Evolutionary conservation across 192 early-diverging fungal genomes (phyloP).

Genomic region (Coemansia sp.): DNA sequence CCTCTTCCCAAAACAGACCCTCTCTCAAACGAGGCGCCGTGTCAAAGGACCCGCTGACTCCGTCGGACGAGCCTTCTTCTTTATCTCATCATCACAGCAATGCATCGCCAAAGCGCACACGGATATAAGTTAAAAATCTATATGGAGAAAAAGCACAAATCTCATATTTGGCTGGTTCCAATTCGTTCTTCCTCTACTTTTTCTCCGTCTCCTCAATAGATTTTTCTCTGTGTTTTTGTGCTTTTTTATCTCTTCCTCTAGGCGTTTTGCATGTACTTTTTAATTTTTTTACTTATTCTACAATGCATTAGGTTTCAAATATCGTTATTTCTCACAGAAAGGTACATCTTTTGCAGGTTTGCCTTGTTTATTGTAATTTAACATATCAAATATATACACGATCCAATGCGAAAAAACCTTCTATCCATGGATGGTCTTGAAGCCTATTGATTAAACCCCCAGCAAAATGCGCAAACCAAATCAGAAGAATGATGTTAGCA

Average conservation of each 20-base stretch:
- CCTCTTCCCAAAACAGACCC: neutral
- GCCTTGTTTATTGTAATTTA: neutral
- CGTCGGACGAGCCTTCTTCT: neutral
- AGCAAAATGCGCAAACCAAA: too few species aligned
- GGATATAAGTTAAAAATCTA: neutral
- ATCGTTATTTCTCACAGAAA: neutral
- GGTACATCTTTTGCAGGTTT: neutral
- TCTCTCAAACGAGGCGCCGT: constrained; percentile 37
- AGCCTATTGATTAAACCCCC: too few species aligned
- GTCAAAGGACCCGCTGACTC: constrained; percentile 11
- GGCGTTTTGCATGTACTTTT: neutral
- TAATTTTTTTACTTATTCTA: neutral
- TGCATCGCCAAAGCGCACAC: constrained; percentile 22
- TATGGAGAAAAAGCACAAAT: neutral
- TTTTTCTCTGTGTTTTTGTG: neutral
- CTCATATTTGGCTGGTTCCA: neutral
- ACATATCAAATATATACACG: too few species aligned
- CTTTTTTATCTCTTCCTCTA: neutral
- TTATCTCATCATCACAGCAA: neutral
- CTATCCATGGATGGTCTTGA: too few species aligned
- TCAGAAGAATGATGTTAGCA: too few species aligned
- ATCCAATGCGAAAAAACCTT: too few species aligned
- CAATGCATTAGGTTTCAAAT: neutral
- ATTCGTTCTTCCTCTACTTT: neutral
- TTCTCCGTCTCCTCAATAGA: neutral